phyloP scores from a whole-genome alignment of 768 basidiomycete species.

The Boletus speciosus region DNA sequence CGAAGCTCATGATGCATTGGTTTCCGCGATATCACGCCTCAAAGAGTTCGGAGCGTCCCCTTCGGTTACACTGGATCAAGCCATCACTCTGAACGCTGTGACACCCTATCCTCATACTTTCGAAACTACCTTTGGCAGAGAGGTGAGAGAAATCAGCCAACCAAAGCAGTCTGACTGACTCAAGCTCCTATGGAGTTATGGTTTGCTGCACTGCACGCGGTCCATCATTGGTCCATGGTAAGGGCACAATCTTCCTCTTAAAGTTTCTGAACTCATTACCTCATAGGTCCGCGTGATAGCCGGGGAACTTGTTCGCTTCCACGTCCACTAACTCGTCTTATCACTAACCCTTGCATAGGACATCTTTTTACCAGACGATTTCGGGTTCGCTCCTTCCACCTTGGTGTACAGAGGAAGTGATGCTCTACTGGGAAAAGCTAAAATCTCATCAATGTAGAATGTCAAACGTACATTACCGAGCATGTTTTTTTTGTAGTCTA shows the following conservation, averaged over 20 bases:
- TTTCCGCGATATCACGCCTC: slow-evolving; percentile 53
- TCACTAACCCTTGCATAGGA: slow-evolving; percentile 40
- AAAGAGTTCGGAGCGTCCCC: slow-evolving; percentile 45
- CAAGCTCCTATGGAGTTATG: slow-evolving; percentile 51
- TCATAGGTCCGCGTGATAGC: slow-evolving; percentile 75
- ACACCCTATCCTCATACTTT: slow-evolving; percentile 76
- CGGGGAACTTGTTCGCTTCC: slow-evolving; percentile 65
- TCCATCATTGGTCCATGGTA: slow-evolving; percentile 92
- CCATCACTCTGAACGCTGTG: slow-evolving; percentile 73
- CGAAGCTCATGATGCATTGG: slow-evolving; percentile 56
- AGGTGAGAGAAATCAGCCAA: slow-evolving; percentile 41
- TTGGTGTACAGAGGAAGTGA: slow-evolving; percentile 70
- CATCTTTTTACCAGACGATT: slow-evolving; percentile 66
- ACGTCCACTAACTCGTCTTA: not conserved
- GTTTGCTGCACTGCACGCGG: slow-evolving; percentile 83
- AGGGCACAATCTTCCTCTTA: slow-evolving; percentile 16
- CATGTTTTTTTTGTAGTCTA: slow-evolving; percentile 7
- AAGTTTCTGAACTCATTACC: slow-evolving; percentile 1
- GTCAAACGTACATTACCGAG: slow-evolving; percentile 5
- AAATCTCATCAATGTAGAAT: slow-evolving; percentile 39
- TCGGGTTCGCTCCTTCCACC: slow-evolving; percentile 86
- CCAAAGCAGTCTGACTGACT: not conserved
- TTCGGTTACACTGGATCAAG: slow-evolving; percentile 45
- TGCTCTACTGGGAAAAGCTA: slow-evolving; percentile 61
- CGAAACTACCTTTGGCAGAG: slow-evolving; percentile 78